These are phyloP conservation scores for Cicer bijugum DNA, from an alignment of 306 rosid genomes.

Conservation along the genomic window DNA sequence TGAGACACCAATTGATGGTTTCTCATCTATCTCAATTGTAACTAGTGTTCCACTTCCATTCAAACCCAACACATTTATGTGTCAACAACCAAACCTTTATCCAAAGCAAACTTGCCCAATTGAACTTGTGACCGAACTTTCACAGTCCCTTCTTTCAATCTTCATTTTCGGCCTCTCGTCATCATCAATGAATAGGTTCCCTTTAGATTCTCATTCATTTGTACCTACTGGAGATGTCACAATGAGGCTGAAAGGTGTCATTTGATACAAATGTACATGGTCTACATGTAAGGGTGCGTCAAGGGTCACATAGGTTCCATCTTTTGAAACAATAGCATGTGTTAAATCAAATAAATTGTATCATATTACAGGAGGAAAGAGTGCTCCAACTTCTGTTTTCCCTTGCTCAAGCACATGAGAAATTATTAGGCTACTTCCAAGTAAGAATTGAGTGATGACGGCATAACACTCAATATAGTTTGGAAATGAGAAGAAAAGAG, in stretches of 20 bases:
- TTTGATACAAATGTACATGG: constrained; percentile 86
- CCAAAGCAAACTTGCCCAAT: constrained; percentile 81
- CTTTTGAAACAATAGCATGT: constrained; percentile 52
- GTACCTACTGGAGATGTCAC: constrained; percentile 71
- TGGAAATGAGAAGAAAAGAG: constrained; percentile 91
- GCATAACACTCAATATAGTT: constrained; percentile 61
- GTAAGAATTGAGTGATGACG: constrained; percentile 78
- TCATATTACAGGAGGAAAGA: constrained; percentile 90
- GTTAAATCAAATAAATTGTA: constrained; percentile 74
- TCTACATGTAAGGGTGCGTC: constrained; percentile 81
- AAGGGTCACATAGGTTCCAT: constrained; percentile 67
- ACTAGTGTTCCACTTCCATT: constrained; percentile 54
- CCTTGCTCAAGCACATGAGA: constrained; percentile 85
- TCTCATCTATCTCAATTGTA: constrained; percentile 60
- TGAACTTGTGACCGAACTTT: constrained; percentile 82
- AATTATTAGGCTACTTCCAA: constrained; percentile 72
- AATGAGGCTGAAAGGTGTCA: constrained; percentile 74
- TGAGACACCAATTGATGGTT: constrained; percentile 36
- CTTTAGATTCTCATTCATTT: constrained; percentile 68
- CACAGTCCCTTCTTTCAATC: constrained; percentile 63
- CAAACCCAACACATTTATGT: constrained; percentile 76
- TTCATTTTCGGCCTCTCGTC: constrained; percentile 81
- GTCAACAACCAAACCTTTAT: constrained; percentile 70
- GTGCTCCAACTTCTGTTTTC: constrained; percentile 66
- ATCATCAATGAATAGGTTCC: constrained; percentile 77